Evolutionary conservation across 2,329 filamentous ascomycete genomes (phyloP).

Genomic region (Aureobasidium subglaciale): DNA sequence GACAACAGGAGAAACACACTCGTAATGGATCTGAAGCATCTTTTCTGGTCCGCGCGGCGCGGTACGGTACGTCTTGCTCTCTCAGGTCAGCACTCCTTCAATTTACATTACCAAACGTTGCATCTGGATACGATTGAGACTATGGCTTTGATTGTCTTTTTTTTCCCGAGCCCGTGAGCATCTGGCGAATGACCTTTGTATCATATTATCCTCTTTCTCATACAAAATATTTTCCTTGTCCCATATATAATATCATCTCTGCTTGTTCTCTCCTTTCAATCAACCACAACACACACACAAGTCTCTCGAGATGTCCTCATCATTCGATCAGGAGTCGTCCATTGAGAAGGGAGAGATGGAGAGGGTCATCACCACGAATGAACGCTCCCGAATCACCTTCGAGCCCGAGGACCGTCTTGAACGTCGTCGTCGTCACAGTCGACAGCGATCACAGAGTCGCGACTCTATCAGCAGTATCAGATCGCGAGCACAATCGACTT

Average conservation of each 20-base stretch:
- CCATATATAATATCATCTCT: constrained; percentile 2
- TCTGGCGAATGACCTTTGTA: neutral
- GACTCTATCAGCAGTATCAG: constrained; percentile 16
- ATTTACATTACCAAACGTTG: constrained; percentile 5
- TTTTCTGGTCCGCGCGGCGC: neutral
- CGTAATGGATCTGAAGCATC: constrained; percentile 11
- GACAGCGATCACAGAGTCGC: constrained; percentile 12
- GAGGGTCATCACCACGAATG: neutral
- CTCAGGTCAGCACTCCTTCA: constrained; percentile 1
- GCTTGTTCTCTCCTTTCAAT: neutral
- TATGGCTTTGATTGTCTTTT: neutral
- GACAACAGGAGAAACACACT: constrained; percentile 7
- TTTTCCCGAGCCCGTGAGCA: neutral
- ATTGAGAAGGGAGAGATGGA: constrained; percentile 8
- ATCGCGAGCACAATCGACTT: constrained; percentile 11
- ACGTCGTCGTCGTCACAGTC: constrained; percentile 8
- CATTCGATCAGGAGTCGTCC: constrained; percentile 1
- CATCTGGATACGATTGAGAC: neutral
- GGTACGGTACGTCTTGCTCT: constrained; percentile 10
- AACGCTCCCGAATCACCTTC: constrained; percentile 12
- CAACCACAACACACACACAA: neutral
- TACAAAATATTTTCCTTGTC: neutral
- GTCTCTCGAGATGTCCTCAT: constrained; percentile 7
- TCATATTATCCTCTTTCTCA: neutral
- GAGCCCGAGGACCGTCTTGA: constrained; percentile 11